Base-by-base conservation (phyloP, 371 early-diverging fungal genomes). In the Lichtheimia ornata region DNA sequence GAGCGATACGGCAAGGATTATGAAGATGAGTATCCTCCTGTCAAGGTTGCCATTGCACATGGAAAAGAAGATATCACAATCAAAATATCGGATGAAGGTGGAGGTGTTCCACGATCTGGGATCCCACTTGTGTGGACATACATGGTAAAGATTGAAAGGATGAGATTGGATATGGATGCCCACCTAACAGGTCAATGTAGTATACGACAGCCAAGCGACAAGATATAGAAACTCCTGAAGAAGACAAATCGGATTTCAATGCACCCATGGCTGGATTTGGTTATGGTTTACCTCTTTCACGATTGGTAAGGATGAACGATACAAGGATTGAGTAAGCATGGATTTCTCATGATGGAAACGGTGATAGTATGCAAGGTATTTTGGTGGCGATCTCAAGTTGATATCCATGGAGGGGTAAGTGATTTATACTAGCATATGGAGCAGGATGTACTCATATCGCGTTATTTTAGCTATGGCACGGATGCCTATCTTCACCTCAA, bases 231-330 rank as follows among this genome's bases (percentile, higher is more conserved):
- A 0, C 11, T 6, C 94, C 93, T 3, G 91, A 88, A 17, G 91
- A 85, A 64, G 88, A 84, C 70, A 74, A 89, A 67, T 86, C 93
- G 17, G 97, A 97, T 69, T 97, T 95, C 67, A 89, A 92, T 71
- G 98, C 98, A 5, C 98, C 98, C 6, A 86, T 98, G 88, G 98
- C 98, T 22, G 98, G 98, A 18, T 97, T 95, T 75, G 98, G 98
- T 30, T 98, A 98, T 70, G 98, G 98, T 1, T 74, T 98, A 42
- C 98, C 98, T 18, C 84, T 97, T 43, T 88, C 89, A 55, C 72
- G 97, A 61, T 69, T 94, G 65, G 86, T 86, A 81, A 66, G 75
- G 52, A 9, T 20, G 28, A 15, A 27, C 11, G n/a, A 4, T 20
- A 25, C 9, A 1, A 51, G 2, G 63, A 17, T 20, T 41, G 43